Percentiles rank a stretch among this genome's conserved stretches.
phyloP scores from a whole-genome alignment of 2,329 filamentous ascomycete species.

The Plectosphaerella plurivora region DNA sequence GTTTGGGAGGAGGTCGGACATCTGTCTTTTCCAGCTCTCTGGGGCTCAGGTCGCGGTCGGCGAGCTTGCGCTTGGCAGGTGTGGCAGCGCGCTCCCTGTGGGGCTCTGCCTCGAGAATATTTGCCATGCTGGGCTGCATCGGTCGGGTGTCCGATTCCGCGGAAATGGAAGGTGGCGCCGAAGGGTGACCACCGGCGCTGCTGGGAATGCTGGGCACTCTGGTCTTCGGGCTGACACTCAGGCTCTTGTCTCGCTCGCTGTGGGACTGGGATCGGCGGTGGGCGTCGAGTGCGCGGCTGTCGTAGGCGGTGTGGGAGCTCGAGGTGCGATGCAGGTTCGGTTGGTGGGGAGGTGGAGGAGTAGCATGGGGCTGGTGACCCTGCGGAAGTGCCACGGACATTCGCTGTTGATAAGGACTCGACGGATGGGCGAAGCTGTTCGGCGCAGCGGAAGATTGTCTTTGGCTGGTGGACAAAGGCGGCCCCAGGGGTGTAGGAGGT shows the following conservation, averaged over 20 bases:
- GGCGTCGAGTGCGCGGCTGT: slow-evolving; percentile 33
- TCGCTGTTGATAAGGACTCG: slow-evolving; percentile 58
- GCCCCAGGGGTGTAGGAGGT: slow-evolving; percentile 48
- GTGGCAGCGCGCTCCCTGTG: slow-evolving; percentile 26
- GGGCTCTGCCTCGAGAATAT: slow-evolving; percentile 21
- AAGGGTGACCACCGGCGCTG: slow-evolving; percentile 26
- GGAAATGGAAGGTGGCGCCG: neutral
- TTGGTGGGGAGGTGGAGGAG: slow-evolving; percentile 28
- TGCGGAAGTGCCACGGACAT: slow-evolving; percentile 23
- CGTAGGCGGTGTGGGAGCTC: slow-evolving; percentile 39
- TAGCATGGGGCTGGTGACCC: slow-evolving; percentile 13
- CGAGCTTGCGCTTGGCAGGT: slow-evolving; percentile 44
- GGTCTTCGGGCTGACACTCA: slow-evolving; percentile 78
- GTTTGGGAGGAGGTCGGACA: slow-evolving; percentile 43
- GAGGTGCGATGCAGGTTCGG: slow-evolving; percentile 30
- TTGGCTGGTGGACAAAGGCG: slow-evolving; percentile 37
- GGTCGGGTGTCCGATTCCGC: slow-evolving; percentile 10
- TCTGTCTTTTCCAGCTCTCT: slow-evolving; percentile 48
- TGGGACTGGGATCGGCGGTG: slow-evolving; percentile 48
- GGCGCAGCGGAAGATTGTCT: slow-evolving; percentile 34
- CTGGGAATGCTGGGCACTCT: slow-evolving; percentile 49
- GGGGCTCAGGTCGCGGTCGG: slow-evolving; percentile 41
- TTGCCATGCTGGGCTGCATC: slow-evolving; percentile 6
- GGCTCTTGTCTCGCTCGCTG: slow-evolving; percentile 63
- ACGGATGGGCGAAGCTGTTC: slow-evolving; percentile 42